These are phyloP conservation scores for Sapria himalayana DNA, from an alignment of 345 rosid species.

Conservation along the genomic window DNA sequence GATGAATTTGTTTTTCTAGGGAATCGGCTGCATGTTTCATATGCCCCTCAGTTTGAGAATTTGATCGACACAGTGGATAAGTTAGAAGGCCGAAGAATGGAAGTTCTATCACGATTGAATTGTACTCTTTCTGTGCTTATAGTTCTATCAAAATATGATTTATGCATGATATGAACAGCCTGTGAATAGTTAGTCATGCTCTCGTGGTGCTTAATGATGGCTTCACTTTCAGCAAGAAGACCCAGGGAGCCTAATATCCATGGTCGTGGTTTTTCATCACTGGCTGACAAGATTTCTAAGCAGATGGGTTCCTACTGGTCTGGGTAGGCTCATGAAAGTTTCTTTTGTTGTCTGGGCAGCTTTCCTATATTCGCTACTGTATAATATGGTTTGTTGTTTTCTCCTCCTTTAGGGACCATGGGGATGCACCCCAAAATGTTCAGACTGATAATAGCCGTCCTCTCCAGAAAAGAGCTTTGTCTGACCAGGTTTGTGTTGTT, in stretches of 20 bases:
- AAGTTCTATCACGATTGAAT: slow-evolving; percentile 42
- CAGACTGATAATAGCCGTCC: slow-evolving; percentile 13
- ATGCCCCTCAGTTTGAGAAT: slow-evolving; percentile 69
- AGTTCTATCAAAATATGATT: too few relatives aligned
- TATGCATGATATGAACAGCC: too few relatives aligned
- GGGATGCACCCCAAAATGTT: slow-evolving; percentile 15
- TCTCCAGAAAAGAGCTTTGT: slow-evolving; percentile 33
- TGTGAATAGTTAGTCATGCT: too few relatives aligned
- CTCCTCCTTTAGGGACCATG: slow-evolving; percentile 12
- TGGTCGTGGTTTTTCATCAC: slow-evolving; percentile 8
- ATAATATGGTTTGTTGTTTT: slow-evolving; percentile 4
- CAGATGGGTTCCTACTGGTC: slow-evolving; percentile 6
- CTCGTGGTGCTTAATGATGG: too few relatives aligned
- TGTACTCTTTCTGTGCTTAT: slow-evolving; percentile 11
- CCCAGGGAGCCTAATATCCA: slow-evolving; percentile 12
- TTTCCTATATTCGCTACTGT: too few relatives aligned
- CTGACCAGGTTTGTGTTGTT: slow-evolving; percentile 31
- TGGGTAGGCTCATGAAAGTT: slow-evolving; percentile 3
- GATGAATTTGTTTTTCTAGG: slow-evolving; percentile 67
- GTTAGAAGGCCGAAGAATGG: slow-evolving; percentile 63
- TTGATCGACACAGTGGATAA: slow-evolving; percentile 50
- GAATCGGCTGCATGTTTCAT: slow-evolving; percentile 42
- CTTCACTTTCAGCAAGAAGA: slow-evolving; percentile 40
- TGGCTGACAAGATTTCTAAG: slow-evolving; percentile 5
- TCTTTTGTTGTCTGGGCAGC: too few relatives aligned